Base-by-base conservation (phyloP, 1,284 basidiomycete species). In the Gomphus sp. region DNA sequence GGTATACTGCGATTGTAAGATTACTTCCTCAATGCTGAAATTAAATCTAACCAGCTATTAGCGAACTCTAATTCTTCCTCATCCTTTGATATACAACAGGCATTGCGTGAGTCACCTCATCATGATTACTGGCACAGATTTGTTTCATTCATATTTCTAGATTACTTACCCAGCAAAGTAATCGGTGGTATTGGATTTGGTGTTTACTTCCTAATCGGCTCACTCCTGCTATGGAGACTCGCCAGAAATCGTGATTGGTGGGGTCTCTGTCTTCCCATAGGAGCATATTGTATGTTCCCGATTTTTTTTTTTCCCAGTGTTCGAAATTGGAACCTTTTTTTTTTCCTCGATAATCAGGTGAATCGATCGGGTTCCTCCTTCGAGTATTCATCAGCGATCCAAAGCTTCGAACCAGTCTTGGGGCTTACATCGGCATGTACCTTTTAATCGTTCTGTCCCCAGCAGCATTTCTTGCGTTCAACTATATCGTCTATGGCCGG, bases 251-350 rank as follows among this genome's bases (percentile, higher is more conserved):
- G 62, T 16, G 33, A 65, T 28, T 68, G 68, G 69, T 70, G 69
- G 69, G 69, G 65, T 39, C 54, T 71, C 36, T 71, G 63, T 60
- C 65, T 71, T 8, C 69, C 70, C 28, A 64, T 70, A 4, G 68
- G 63, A 34, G 44, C 67, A n/a, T 28, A 62, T 22, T 25, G 69
- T 66, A 50, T 7, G 63, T 25, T 34, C 4, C 16, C 2, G 39
- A 5, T 4, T 52, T 12, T 14, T n/a, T 10, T 18, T 3, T 33
- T 2, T 9, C 22, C 14, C 50, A 14, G 8, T 22, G 8, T 9
- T 12, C n/a, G n/a, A n/a, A 16, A 43, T 16, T 1, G 6, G 5
- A 36, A 12, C 12, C 34, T 9, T 18, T 10, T 1, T 5, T 18
- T 25, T 10, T 33, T 14, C 18, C 36, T 16, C n/a, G n/a, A n/a